Evolutionary conservation across 208 protist species (phyloP), one percentile per base, ranked within the genome.

Genomic region (Leishmania braziliensis): DNA sequence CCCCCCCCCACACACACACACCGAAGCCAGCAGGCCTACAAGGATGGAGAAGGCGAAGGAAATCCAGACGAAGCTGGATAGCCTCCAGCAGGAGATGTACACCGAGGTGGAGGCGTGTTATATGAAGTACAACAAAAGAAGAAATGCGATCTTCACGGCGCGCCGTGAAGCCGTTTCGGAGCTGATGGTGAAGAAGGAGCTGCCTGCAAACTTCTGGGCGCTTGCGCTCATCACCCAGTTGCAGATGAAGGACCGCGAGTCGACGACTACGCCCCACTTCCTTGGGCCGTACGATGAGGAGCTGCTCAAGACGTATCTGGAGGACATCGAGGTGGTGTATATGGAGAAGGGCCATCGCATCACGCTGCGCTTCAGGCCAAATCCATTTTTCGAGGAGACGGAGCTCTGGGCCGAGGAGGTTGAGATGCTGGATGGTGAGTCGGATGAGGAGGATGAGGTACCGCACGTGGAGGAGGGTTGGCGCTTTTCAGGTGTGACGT

Each of bases 371-470:
- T 96, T 96, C 80, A 74, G 65, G 20, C 76, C 83, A 8, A 96
- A 96, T 81, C 90, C 90, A 4, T 96, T 92, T 79, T 96, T 96
- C 79, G 87, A 94, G 81, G 91, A 95, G 82, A 88, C 81, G 53
- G 86, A 92, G 80, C 86, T 96, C 33, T 96, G 90, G 88, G 91
- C 89, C 4, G 89, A 95, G 84, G 54, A 75, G 33, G 68, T 77
- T 50, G 78, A 84, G 48, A 63, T 70, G 39, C 16, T 84, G 65
- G 68, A 63, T 6, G 70, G 68, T 0, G 79, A 69, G 18, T 78
- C 80, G 26, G 81, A 85, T 3, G 79, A 87, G 26, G 79, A 82
- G 29, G 71, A 54, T 14, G 60, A 77, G 50, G 6, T 36, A 62
- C 73, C 75, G 50, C 68, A 63, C 23, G 58, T 77, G 50, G 84